Evolutionary conservation across 352 stramenopile species (phyloP), one percentile per base, ranked within the genome.

Genomic region (Globisporangium cystogenes): DNA sequence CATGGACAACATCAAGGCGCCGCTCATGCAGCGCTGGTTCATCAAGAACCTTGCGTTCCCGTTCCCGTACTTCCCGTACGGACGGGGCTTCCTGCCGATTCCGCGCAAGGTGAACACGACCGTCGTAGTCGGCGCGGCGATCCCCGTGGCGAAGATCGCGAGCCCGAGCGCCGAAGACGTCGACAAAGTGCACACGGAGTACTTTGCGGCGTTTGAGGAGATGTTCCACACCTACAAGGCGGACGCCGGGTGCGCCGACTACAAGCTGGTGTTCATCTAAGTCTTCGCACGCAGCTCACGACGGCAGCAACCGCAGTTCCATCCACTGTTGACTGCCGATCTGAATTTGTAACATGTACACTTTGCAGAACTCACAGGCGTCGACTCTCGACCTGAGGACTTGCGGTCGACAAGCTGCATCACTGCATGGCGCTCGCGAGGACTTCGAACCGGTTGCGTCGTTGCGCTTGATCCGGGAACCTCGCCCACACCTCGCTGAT

Each of bases 1-100:
- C 52, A 74, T 94, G 72, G 80, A 91, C 65, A 94, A 92, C 53
- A 59, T 94, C 18, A 72, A 70, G n/a, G 72, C 69, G n/a, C 79
- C 83, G 12, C 59, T 69, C 49, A 39, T 94, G 27, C 81, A 94
- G 65, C 66, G 67, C 21, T 94, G 83, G 83, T 90, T 85, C 40
- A 67, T 92, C 50, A 87, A 85, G 55, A 74, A 75, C 37, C 65
- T 94, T 23, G 81, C 77, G 18, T 85, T 94, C 42, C 83, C 83
- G 44, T 84, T 90, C 56, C 83, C 83, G 35, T 87, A 86, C 61
- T 85, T 86, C 43, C 83, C 83, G 10, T 89, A 92, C 50, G 83
- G 83, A 24, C 76, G 79, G 18, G 58, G 62, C 7, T 57, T 82
- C 8, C 51, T 94, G 29, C 83, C 83, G 40, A 82, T 94, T 35